Percentiles rank a stretch among this genome's conserved stretches.
Conservation (phyloP, 768 basidiomycete genomes). For the Pilatotrama ljubarskyi region DNA sequence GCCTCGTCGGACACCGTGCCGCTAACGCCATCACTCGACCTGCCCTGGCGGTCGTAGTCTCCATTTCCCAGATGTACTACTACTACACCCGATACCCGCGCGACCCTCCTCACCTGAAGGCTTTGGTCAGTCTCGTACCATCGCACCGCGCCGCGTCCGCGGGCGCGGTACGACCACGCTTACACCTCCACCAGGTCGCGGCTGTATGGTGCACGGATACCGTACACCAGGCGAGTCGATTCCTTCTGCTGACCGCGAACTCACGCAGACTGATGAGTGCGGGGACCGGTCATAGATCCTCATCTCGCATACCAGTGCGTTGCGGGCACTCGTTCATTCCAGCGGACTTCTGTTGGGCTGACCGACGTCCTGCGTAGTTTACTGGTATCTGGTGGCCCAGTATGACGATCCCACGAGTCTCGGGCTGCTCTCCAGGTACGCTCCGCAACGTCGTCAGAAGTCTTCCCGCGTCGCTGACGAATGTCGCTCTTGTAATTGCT, state of each 20-base stretch:
- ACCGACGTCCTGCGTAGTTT: conserved; percentile 40
- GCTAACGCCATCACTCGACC: too few relatives aligned
- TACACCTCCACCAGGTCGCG: conserved; percentile 17
- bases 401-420: conserved; percentile 44
- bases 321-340: too few relatives aligned
- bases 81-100: conserved; percentile 51
- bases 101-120: conserved; percentile 54
- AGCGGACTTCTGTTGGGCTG: too few relatives aligned
- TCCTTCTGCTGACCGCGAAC: too few relatives aligned
- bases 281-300: too few relatives aligned
- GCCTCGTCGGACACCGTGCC: too few relatives aligned
- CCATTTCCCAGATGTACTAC: conserved; percentile 56
- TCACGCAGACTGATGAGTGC: too few relatives aligned
- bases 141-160: too few relatives aligned
- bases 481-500: not conserved
- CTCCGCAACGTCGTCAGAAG: not conserved
- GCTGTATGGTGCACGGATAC: conserved; percentile 23
- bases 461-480: not conserved
- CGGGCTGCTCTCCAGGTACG: conserved; percentile 49
- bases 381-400: conserved; percentile 53
- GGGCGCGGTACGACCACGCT: too few relatives aligned
- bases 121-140: conserved; percentile 41
- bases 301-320: conserved; percentile 26
- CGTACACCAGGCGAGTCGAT: conserved; percentile 19
- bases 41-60: too few relatives aligned